A percentile compares a stretch with the other conserved stretches of the same genome.
Conservation (phyloP, 2,329 filamentous ascomycete species). For the Diaporthe destruens region DNA sequence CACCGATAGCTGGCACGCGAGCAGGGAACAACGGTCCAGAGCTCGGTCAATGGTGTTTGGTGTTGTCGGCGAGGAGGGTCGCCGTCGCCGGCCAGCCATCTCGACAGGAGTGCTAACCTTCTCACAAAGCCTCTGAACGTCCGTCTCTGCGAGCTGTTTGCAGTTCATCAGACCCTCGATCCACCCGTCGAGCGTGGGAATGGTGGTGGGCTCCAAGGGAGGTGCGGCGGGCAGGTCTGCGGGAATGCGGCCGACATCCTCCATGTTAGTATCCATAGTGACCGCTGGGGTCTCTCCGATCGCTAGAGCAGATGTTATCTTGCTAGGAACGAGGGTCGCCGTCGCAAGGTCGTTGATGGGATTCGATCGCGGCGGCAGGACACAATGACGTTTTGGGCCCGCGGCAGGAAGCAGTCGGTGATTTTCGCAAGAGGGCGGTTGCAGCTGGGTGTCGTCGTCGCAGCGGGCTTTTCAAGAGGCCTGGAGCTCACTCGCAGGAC, state of each 20-base stretch:
- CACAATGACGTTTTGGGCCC: constrained; percentile 41
- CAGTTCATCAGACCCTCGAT: constrained; percentile 98
- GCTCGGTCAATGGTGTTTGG: background rate
- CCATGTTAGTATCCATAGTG: constrained; percentile 97
- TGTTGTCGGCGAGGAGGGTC: constrained; percentile 3
- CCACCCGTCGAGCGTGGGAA: constrained; percentile 96
- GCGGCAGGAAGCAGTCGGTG: constrained; percentile 32
- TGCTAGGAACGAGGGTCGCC: constrained; percentile 11
- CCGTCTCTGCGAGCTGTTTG: constrained; percentile 95
- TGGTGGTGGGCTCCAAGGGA: constrained; percentile 82
- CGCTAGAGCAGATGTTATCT: constrained; percentile 24
- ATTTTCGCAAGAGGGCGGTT: constrained; percentile 35
- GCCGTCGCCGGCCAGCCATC: background rate
- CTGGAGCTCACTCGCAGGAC: constrained; percentile 27
- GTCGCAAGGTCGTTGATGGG: constrained; percentile 42
- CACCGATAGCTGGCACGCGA: constrained; percentile 38
- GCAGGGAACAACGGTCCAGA: background rate
- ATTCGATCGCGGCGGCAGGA: constrained; percentile 35
- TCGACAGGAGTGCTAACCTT: constrained; percentile 73
- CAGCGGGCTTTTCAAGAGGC: constrained; percentile 27
- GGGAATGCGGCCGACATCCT: constrained; percentile 91
- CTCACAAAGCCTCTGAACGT: constrained; percentile 97
- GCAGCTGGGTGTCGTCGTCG: constrained; percentile 34
- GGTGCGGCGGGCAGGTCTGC: constrained; percentile 80
- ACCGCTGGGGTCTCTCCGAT: constrained; percentile 29